phyloP scores from a whole-genome alignment of 2,329 filamentous ascomycete genomes.

The Botrytis medusae region DNA sequence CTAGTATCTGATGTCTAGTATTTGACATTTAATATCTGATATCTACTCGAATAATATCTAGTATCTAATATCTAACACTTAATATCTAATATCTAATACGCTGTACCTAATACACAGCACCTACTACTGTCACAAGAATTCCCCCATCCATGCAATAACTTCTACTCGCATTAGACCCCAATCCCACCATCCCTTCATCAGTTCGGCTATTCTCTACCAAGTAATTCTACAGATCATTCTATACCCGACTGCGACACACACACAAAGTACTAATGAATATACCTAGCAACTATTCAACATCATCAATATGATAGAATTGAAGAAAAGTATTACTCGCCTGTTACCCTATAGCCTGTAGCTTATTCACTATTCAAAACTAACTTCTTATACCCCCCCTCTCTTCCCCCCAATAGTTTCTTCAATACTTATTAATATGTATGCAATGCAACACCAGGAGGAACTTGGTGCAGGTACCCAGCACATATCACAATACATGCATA shows the following conservation, averaged over 20 bases:
- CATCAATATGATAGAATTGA: neutral
- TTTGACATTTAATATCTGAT: too few relatives aligned
- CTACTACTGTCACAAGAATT: neutral
- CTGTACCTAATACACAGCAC: neutral
- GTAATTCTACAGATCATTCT: neutral
- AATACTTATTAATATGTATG: neutral
- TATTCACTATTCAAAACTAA: neutral
- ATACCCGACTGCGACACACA: neutral
- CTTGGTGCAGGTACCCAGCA: slow-evolving; percentile 9
- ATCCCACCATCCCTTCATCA: neutral
- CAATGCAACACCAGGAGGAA: neutral
- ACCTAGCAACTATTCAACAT: neutral
- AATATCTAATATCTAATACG: too few relatives aligned
- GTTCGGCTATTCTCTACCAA: neutral
- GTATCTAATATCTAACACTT: too few relatives aligned
- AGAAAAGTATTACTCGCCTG: neutral
- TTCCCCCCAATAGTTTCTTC: neutral
- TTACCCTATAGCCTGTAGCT: too few relatives aligned
- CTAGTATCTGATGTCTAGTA: neutral
- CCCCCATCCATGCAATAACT: neutral
- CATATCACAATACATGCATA: slow-evolving; percentile 4
- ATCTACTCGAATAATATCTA: too few relatives aligned
- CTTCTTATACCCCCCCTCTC: neutral
- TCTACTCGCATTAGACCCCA: neutral
- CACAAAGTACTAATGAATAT: neutral